phyloP scores from a whole-genome alignment of 129 eudicot species.

The Escallonia rubra region DNA sequence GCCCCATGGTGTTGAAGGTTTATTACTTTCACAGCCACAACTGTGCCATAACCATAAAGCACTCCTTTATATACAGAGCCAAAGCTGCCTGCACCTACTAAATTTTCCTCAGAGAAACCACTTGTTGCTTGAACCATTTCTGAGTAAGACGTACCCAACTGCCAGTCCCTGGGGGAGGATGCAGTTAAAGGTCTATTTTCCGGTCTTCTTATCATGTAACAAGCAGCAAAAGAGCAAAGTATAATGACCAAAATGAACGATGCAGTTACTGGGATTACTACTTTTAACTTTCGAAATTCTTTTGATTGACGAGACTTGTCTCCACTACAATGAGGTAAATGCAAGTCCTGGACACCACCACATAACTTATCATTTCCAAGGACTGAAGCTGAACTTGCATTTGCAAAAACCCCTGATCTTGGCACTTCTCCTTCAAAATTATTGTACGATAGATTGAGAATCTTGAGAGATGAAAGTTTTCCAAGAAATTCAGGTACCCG shows the following conservation, averaged over 20 bases:
- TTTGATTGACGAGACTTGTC: neutral
- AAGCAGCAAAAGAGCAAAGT: constrained; percentile 1
- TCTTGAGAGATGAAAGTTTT: neutral
- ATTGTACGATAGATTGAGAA: constrained; percentile 12
- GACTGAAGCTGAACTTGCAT: constrained; percentile 3
- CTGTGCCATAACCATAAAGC: neutral
- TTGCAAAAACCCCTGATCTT: constrained; percentile 9
- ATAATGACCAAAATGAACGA: neutral
- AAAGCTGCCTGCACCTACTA: constrained; percentile 12
- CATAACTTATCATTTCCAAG: constrained; percentile 4
- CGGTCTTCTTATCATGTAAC: neutral
- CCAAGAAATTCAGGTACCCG: constrained; percentile 4
- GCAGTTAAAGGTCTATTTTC: neutral
- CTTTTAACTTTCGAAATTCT: neutral
- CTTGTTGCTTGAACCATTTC: constrained; percentile 2
- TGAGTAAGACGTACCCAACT: constrained; percentile 6
- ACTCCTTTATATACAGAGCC: constrained; percentile 14
- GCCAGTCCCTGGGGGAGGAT: constrained; percentile 5
- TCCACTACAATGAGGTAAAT: constrained; percentile 1
- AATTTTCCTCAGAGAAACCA: constrained; percentile 1
- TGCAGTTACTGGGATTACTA: neutral
- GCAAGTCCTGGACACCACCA: neutral
- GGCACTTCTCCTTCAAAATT: constrained; percentile 12
- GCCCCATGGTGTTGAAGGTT: constrained; percentile 13
- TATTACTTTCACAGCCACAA: constrained; percentile 7